These are phyloP conservation scores for Pogostemon cablin DNA, from an alignment of 257 asterid species.

Conservation along the genomic window DNA sequence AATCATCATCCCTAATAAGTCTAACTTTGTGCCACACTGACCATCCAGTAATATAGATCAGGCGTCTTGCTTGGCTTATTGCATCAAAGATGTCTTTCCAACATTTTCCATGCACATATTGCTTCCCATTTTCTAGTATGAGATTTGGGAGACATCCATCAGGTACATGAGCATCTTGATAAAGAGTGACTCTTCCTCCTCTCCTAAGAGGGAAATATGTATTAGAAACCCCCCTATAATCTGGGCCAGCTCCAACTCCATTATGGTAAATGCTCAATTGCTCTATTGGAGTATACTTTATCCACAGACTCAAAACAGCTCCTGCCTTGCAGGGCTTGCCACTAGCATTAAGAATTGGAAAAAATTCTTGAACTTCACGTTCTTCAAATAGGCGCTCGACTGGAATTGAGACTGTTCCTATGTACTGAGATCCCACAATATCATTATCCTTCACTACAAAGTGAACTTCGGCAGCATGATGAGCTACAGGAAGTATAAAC, in stretches of 20 bases:
- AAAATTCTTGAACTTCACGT: conserved; percentile 64
- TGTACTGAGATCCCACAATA: conserved; percentile 88
- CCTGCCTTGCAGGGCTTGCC: conserved; percentile 88
- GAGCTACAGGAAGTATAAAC: conserved; percentile 87
- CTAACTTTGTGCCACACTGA: conserved; percentile 97
- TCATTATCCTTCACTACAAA: conserved; percentile 92
- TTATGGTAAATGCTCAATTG: conserved; percentile 65
- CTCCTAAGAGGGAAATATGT: conserved; percentile 94
- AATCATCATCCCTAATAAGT: conserved; percentile 77
- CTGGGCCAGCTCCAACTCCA: conserved; percentile 95
- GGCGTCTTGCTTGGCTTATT: conserved; percentile 73
- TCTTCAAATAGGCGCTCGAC: conserved; percentile 80
- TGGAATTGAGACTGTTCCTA: conserved; percentile 85
- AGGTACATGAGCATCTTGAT: conserved; percentile 99
- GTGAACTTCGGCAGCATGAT: conserved; percentile 75
- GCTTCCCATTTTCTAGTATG: conserved; percentile 73
- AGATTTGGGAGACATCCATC: conserved; percentile 77
- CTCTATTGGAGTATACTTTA: conserved; percentile 77
- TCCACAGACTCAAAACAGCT: conserved; percentile 75
- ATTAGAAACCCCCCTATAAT: conserved; percentile 78
- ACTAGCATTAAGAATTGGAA: conserved; percentile 70
- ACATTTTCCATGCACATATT: conserved; percentile 85
- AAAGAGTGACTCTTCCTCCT: conserved; percentile 86
- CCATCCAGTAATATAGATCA: conserved; percentile 97
- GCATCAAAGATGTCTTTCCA: conserved; percentile 93